A percentile compares a stretch with the other conserved stretches of the same genome.
phyloP scores from a whole-genome alignment of 768 basidiomycete species.

The Leccinum longicurvipes region DNA sequence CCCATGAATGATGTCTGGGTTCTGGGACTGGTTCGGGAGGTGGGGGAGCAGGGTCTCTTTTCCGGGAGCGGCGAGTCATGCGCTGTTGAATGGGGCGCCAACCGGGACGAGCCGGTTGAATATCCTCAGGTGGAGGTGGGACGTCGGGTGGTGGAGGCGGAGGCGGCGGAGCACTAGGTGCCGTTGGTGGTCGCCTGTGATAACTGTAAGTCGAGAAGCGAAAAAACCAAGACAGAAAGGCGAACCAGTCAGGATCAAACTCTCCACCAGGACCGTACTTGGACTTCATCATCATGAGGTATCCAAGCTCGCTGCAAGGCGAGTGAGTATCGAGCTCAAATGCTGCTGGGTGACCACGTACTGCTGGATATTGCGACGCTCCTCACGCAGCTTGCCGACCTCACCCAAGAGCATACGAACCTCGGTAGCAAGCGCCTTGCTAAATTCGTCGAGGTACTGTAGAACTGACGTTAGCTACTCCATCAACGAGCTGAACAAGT shows the following conservation, averaged over 20 bases:
- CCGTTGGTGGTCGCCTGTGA: constrained; percentile 43
- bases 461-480: neutral
- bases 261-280: constrained; percentile 85
- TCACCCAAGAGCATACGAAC: constrained; percentile 81
- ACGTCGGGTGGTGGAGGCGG: constrained; percentile 45
- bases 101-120: constrained; percentile 47
- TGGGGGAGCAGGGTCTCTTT: constrained; percentile 34
- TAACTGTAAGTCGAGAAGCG: neutral
- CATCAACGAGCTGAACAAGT: constrained; percentile 1
- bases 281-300: constrained; percentile 62
- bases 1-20: constrained; percentile 53
- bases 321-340: constrained; percentile 3
- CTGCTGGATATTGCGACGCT: constrained; percentile 75
- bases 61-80: constrained; percentile 41
- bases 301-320: constrained; percentile 64
- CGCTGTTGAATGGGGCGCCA: constrained; percentile 56
- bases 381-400: constrained; percentile 79
- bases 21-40: constrained; percentile 34
- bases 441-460: constrained; percentile 86
- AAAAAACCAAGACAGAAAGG: neutral
- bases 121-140: constrained; percentile 43
- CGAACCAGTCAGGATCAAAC: constrained; percentile 78
- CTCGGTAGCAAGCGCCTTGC: constrained; percentile 77
- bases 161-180: constrained; percentile 37
- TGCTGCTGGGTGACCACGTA: constrained; percentile 37